Percentiles rank a stretch among this genome's conserved stretches.
phyloP scores from a whole-genome alignment of 2,329 filamentous ascomycete genomes.

The Penicillium sp. region DNA sequence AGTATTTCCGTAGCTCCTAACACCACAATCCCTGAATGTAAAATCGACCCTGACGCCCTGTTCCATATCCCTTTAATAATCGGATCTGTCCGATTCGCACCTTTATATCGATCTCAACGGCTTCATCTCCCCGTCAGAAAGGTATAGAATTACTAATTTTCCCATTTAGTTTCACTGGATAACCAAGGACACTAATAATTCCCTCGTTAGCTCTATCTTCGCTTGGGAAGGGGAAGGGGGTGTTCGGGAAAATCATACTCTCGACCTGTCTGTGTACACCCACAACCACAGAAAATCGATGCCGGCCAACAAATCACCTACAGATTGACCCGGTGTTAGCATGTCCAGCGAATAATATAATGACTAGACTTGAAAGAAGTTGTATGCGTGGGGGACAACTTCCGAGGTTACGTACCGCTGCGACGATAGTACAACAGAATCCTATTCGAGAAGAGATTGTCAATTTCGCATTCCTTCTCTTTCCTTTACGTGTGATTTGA shows the following conservation, averaged over 20 bases:
- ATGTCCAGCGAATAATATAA: background rate
- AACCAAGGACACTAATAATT: constrained; percentile 54
- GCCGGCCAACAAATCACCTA: constrained; percentile 63
- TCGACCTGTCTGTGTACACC: constrained; percentile 60
- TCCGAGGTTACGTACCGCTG: constrained; percentile 52
- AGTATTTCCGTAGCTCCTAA: background rate
- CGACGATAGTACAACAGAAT: constrained; percentile 55
- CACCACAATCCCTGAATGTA: background rate
- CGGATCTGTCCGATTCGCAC: background rate
- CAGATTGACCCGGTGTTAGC: background rate
- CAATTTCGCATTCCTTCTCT: background rate
- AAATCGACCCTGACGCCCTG: background rate
- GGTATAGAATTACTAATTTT: constrained; percentile 58
- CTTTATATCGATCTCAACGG: background rate
- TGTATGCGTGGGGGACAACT: background rate
- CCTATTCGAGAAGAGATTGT: constrained; percentile 31
- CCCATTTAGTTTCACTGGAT: constrained; percentile 60
- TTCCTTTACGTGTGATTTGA: background rate
- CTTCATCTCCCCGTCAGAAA: constrained; percentile 45
- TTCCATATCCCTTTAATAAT: background rate
- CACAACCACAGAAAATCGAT: constrained; percentile 63
- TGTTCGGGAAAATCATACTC: constrained; percentile 47
- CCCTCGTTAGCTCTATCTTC: constrained; percentile 27
- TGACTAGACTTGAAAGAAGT: too few species aligned
- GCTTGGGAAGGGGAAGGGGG: background rate